Evolutionary conservation across 257 asterid species (phyloP), one percentile per base, ranked within the genome.

Genomic region (Scutellaria baicalensis): DNA sequence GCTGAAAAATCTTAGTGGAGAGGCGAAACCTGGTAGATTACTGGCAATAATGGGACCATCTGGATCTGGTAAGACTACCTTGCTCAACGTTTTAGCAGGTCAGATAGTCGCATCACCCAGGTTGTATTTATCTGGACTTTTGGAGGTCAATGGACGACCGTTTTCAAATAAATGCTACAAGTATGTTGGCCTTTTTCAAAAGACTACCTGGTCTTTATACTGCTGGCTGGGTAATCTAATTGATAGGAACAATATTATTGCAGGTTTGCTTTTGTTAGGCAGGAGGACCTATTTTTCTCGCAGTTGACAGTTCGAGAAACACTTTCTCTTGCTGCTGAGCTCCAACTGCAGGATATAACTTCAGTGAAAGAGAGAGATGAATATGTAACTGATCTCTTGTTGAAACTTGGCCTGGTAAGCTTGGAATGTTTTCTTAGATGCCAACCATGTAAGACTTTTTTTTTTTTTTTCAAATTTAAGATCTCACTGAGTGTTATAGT

Each of bases 261-360:
- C 91, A 93, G 98, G 87, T 81, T 75, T 74, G 99, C 97, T 52
- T 93, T 73, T 77, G 85, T 93, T 62, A 84, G 96, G 83, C 97
- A 93, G 80, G 99, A 93, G 79, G 99, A 93, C 80, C 91, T 93
- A 52, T 93, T 93, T 77, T 93, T 93, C 85, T 91, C 99, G 9
- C 99, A 93, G 84, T 84, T 93, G 79, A 93, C 99, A 27, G 99
- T 93, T 80, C 90, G 96, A 75, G 99, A 93, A 86, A 93, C 99
- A 33, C 82, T 93, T 69, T 77, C 87, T 69, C 93, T 93, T 84
- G 97, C 99, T 59, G 95, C 96, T 73, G 96, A 93, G 76, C 93
- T 93, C 71, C 99, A 91, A 88, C 89, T 93, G 81, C 94, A 77
- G 75, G 86, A 84, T 39, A 77, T 83, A 70, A 77, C 95, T 51